Evolutionary conservation across 345 rosid genomes (phyloP), one percentile per base, ranked within the genome.

Genomic region (Rhodamnia argentea): DNA sequence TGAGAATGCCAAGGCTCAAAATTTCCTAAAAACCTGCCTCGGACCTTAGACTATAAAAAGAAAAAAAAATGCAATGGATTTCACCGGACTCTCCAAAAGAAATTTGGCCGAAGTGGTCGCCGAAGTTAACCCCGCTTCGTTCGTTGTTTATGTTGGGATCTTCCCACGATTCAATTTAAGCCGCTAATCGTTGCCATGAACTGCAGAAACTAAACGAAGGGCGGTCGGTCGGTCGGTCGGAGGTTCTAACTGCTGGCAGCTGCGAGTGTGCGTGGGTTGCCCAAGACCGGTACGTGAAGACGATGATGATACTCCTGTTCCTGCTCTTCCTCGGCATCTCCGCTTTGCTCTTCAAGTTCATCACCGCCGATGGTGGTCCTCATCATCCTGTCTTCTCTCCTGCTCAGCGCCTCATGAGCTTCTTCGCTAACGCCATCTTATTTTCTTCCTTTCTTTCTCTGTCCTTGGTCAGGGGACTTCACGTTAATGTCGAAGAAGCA

Each of bases 401-500:
- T 18, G 6, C 3, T 42, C 76, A 2, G 44, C 70, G 32, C 32
- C 24, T 13, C 26, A 20, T 9, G 64, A 59, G 64, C 15, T 32
- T n/a, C 42, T 56, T 82, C 52, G 52, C 10, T 54, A 18, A 23
- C 84, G 50, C 7, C 78, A 29, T 54, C 74, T 54, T 47, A 52
- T 55, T 58, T 74, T 26, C 60, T 40, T n/a, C 50, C 52, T 32
- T 27, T 57, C 47, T n/a, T 37, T 32, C 18, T 10, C 20, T 52
- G 32, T 50, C 84, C 56, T n/a, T 82, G 87, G 88, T 42, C 64
- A 95, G 99, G 98, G 1, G 98, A 96, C 88, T 91, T 94, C 83
- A 94, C 98, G 1, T 88, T 97, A 86, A 90, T 86, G 85, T 94
- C 97, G 7, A 97, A 90, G 91, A 92, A 64, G 87, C 95, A 90